Evolutionary conservation across 2,329 filamentous ascomycete genomes (phyloP), one percentile per base, ranked within the genome.

Genomic region (Phialocephala subalpina): DNA sequence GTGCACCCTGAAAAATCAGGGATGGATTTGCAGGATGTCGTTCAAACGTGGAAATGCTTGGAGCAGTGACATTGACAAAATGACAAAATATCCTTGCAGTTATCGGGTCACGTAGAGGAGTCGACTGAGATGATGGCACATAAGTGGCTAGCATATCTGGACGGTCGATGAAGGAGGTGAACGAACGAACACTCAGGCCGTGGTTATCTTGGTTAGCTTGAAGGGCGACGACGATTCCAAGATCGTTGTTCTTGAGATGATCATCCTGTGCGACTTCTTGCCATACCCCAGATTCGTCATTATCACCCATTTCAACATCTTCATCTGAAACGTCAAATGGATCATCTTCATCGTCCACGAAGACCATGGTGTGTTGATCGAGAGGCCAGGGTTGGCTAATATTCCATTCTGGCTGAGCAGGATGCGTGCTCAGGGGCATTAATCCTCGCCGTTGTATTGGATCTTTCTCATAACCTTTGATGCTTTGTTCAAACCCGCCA

Each of bases 31-130:
- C 86, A 2, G 92, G 89, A 76, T 94, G 89, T 61, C 95, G 86
- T 78, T 98, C 94, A 76, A 93, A 97, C 33, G 97, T 85, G 1
- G 94, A 97, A 75, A 98, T 87, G 70, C 88, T 92, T 0, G 94
- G 92, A 0, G 91, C 94, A 1, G 94, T 97, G 7, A 96, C 91
- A 71, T 93, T 91, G 56, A 98, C 89, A 77, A 97, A 98, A 78
- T 98, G 94, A 77, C 91, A 91, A 77, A 98, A 98, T 7, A 97
- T 89, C 35, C 90, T 86, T 16, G 93, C 90, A 12, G 93, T 95
- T 69, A 91, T 90, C 2, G 88, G 86, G 70, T 97, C 93, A 71
- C 90, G 92, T 33, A 97, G 81, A 36, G 96, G 94, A 45, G 90
- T 90, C 36, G 87, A 87, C 25, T 84, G 80, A 3, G 87, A 84